Evolutionary conservation across 2,329 filamentous ascomycete genomes (phyloP).

Genomic region (Aquanectria penicillioides): DNA sequence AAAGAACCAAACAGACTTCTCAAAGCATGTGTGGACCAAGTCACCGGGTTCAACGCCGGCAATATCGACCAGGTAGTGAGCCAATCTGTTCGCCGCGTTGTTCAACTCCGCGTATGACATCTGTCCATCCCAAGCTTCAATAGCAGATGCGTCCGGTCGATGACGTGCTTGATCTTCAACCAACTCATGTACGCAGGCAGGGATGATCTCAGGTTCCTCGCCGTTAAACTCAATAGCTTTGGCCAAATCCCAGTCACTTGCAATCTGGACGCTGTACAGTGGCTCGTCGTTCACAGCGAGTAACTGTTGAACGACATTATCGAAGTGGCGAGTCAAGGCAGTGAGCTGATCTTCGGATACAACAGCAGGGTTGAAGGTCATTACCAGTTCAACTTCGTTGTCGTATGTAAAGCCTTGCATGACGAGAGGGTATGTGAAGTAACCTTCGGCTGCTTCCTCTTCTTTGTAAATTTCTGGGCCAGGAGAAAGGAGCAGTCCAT

Average conservation of each 20-base stretch:
- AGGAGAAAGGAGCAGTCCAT: not conserved
- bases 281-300: not conserved
- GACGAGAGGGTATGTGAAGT: not conserved
- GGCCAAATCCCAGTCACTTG: not conserved
- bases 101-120: constrained; percentile 35
- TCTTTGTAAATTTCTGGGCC: not conserved
- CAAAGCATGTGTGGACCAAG: constrained; percentile 22
- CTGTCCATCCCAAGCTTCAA: constrained; percentile 40
- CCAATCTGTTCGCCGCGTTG: constrained; percentile 2
- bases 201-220: not conserved
- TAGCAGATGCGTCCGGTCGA: constrained; percentile 24
- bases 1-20: constrained; percentile 26
- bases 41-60: constrained; percentile 6
- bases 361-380: not conserved
- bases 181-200: constrained; percentile 32
- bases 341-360: not conserved
- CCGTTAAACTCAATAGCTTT: not conserved
- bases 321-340: not conserved
- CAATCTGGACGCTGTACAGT: not conserved
- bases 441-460: not conserved
- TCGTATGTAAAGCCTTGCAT: constrained; percentile 4
- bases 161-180: constrained; percentile 17
- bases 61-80: constrained; percentile 3
- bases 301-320: not conserved
- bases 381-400: not conserved